Evolutionary conservation across 257 asterid species (phyloP).

Genomic region (Lithospermum erythrorhizon): DNA sequence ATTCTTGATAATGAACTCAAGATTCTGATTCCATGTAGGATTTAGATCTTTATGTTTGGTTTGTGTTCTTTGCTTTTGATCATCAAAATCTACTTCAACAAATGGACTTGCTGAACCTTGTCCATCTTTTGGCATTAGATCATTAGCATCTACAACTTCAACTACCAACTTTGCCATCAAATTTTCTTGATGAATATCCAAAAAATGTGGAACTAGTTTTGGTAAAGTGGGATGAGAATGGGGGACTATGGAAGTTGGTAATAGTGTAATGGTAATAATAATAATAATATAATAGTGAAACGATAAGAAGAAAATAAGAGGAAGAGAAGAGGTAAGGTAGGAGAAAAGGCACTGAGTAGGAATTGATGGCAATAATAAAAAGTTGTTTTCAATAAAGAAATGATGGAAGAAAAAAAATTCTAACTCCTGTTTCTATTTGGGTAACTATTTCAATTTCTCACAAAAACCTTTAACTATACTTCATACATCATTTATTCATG

Average conservation of each 20-base stretch:
- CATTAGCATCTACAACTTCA: conserved; percentile 69
- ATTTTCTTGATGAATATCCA: not conserved
- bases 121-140: conserved; percentile 89
- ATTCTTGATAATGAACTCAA: conserved; percentile 41
- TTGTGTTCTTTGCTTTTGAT: conserved; percentile 45
- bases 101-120: conserved; percentile 79
- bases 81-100: conserved; percentile 65
- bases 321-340: not conserved
- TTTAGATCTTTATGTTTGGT: conserved; percentile 59
- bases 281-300: conserved; percentile 1
- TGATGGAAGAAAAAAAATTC: too few species aligned
- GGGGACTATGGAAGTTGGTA: not conserved
- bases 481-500: too few species aligned
- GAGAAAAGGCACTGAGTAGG: not conserved
- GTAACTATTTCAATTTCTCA: too few species aligned
- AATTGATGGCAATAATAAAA: not conserved
- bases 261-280: too few species aligned
- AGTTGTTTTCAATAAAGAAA: too few species aligned
- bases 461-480: too few species aligned
- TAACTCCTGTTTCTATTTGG: too few species aligned
- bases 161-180: conserved; percentile 60
- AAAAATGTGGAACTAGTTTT: conserved; percentile 12
- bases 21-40: conserved; percentile 78
- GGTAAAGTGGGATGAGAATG: not conserved
- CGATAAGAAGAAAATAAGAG: conserved; percentile 6